Base-by-base conservation (phyloP, 1,284 basidiomycete genomes). In the Microbotryum saponariae region DNA sequence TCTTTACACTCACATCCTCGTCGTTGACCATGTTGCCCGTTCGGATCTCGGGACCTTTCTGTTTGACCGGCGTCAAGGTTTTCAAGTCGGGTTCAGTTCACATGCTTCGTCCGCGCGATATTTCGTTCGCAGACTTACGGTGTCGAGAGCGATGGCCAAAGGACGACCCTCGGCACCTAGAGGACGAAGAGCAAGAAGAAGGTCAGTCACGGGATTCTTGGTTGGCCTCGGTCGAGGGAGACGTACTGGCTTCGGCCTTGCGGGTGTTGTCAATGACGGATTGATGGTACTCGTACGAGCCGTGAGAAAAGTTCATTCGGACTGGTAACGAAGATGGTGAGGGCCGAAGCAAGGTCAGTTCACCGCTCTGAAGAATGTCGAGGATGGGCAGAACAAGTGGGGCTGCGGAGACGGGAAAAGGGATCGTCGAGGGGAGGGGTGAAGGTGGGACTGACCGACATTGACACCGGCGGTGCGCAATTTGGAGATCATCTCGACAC, bases 1-100 rank as follows among this genome's bases (percentile, higher is more conserved):
- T 18, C 21, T 49, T 3, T 31, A 46, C 42, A 82, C 88, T 73
- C 75, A 91, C 89, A 74, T 99, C 96, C 70, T 82, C 79, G 74
- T 84, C 83, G 75, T 91, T 84, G 76, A 81, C 85, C 82, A 96
- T 98, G 74, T 93, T 74, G 71, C 96, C 96, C 52, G 96, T 98
- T 72, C 96, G 87, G 80, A 99, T 99, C 80, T 98, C 96, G 47
- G 96, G 96, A 58, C 96, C 96, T 89, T 98, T 98, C 88, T 91
- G 71, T 66, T 59, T 29, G 20, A 27, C 27, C 6, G 14, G 20
- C 2, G 21, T 8, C 21, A 0, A 33, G 9, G 37, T 16, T 37
- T 37, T 37, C 6, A 6, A 27, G 37, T 37, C 37, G 37, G 37
- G 4, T 37, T 27, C 37, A 12, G 37, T 37, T 10, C 14, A 37